Base-by-base conservation (phyloP, 1,284 basidiomycete genomes). In the Fomes fomentarius region DNA sequence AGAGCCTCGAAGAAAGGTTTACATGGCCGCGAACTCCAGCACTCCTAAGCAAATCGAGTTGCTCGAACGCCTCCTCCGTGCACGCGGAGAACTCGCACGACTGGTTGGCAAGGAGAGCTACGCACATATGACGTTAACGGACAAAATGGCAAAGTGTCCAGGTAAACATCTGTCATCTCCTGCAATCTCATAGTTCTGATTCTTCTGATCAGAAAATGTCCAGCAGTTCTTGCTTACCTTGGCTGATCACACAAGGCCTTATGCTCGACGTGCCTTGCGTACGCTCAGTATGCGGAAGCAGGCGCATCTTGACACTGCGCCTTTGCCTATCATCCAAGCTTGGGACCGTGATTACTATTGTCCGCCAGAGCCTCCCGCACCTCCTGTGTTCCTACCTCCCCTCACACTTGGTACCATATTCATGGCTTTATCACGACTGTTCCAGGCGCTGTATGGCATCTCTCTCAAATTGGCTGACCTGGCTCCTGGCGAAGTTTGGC, bases 321-420 rank as follows among this genome's bases (percentile, higher is more conserved):
- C 78, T 52, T 71, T 81, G 40, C 91, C 92, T 28, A 75, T 77
- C 9, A 85, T 97, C 51, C 83, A 95, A 60, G 88, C 93, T 2
- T 98, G 95, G 95, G 95, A 98, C 71, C 82, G 94, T 57, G 94
- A 97, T 63, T 96, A 88, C 69, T 96, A 93, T 73, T 83, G 88
- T 66, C 87, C 89, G 1, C 88, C 89, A 2, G 85, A 90, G 66
- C 81, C 84, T 2, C 85, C 89, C 6, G 81, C 86, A 56, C 79
- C 88, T 54, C 80, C 87, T 66, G 74, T 90, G 70, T 68, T 89
- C 66, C 75, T 95, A 37, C 86, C 88, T 1, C 77, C 84, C 17
- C 76, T 92, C 31, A 90, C 93, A 2, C 82, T 93, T 8, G 95
- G 95, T 4, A 91, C 87, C 3, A 88, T 92, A 57, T 87, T 98